Evolutionary conservation across 495 filamentous ascomycete genomes (phyloP).

Genomic region (Aspergillus nanangensis): DNA sequence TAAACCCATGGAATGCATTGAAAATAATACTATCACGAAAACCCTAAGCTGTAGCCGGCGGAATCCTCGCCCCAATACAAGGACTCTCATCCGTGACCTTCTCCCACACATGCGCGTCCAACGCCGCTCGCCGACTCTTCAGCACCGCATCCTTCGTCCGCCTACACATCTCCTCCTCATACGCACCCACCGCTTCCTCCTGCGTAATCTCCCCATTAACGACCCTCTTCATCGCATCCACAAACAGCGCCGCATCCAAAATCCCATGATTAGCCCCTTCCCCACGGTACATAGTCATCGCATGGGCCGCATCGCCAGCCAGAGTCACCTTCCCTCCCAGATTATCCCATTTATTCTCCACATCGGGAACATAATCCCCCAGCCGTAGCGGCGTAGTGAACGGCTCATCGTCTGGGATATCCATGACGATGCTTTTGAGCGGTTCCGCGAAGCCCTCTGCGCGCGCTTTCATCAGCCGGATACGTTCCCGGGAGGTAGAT

Average conservation of each 20-base stretch:
- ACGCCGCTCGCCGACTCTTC: constrained; percentile 1
- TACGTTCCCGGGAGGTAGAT: background rate
- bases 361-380: background rate
- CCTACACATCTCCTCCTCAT: constrained; percentile 5
- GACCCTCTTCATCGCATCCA: background rate
- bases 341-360: background rate
- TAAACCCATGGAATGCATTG: too few species aligned
- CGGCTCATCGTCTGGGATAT: background rate
- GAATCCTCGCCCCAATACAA: constrained; percentile 4
- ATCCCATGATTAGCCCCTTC: constrained; percentile 4
- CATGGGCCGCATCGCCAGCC: constrained; percentile 4
- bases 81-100: constrained; percentile 2
- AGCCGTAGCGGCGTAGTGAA: background rate
- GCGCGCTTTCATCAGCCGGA: background rate
- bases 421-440: background rate
- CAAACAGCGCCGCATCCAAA: constrained; percentile 1
- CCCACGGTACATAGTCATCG: constrained; percentile 1
- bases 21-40: too few species aligned
- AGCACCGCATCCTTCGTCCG: constrained; percentile 1
- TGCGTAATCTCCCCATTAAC: background rate
- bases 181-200: background rate
- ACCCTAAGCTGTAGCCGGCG: background rate
- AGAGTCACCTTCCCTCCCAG: background rate
- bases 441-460: background rate
- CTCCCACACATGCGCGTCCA: constrained; percentile 3